Evolutionary conservation across 208 protist genomes (phyloP), one percentile per base, ranked within the genome.

Genomic region (Wallacemonas sp.): DNA sequence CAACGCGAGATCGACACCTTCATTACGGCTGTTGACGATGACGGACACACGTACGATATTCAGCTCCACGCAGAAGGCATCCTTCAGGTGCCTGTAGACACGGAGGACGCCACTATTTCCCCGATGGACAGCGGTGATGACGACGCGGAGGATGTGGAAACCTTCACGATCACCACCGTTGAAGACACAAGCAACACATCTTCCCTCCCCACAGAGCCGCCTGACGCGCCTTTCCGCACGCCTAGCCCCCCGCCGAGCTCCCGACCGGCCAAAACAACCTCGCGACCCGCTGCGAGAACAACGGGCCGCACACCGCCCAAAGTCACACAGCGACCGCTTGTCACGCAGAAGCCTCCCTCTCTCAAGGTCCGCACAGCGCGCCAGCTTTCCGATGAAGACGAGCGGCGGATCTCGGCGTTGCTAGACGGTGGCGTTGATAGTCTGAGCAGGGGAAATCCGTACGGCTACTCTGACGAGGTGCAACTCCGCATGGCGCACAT

Each of bases 1-100:
- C 79, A 84, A 41, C 26, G 48, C 1, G 79, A 81, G 24, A 92
- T 92, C 57, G 74, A 83, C 30, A 88, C 86, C 0, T 95, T 92
- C 46, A 92, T 95, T 45, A 95, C 85, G 0, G 89, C 79, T 0
- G 83, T 91, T n/a, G 89, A 95, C 71, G 71, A 83, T 46, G 85
- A 92, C 12, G 89, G 89, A 0, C 53, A 78, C 17, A 76, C 66
- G 52, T 95, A 95, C 63, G 64, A 76, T 2, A 91, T 95, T 53
- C 72, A 69, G 19, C 4, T 89, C 4, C 76, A 79, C 32, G 45
- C 77, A 1, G 52, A 75, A 1, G 83, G 86, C 15, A 72, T 67
- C 30, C 24, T 87, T 10, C 60, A 82, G 21, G 75, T 95, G n/a
- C 75, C 82, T 17, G 69, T 94, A 1, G 77, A 64, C 29, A 32